Conservation (phyloP, 148 eudicot genomes). For the Chenopodium berlandieri region DNA sequence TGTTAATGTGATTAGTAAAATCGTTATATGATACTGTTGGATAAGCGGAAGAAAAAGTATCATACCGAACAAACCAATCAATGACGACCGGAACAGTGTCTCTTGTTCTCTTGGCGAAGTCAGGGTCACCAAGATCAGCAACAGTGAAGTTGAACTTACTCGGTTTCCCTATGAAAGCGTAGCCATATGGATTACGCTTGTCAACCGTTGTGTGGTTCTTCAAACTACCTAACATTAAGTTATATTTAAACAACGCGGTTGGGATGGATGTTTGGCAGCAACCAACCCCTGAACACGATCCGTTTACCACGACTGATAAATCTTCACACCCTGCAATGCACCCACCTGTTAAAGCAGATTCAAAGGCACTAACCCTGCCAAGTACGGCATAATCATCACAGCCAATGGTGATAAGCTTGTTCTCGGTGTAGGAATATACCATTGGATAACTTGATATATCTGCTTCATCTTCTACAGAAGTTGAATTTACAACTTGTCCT, state of each 20-base stretch:
- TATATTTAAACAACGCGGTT: slow-evolving; percentile 28
- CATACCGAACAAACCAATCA: slow-evolving; percentile 33
- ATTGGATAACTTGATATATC: neutral
- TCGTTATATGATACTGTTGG: too few relatives aligned
- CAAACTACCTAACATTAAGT: neutral
- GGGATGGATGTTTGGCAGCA: slow-evolving; percentile 54
- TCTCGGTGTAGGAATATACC: slow-evolving; percentile 28
- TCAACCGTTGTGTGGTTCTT: slow-evolving; percentile 28
- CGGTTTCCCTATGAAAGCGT: slow-evolving; percentile 44
- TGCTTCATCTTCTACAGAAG: too few relatives aligned
- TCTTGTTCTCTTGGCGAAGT: slow-evolving; percentile 5
- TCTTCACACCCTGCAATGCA: slow-evolving; percentile 37
- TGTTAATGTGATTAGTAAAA: slow-evolving; percentile 24
- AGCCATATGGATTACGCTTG: slow-evolving; percentile 43
- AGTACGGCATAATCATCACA: slow-evolving; percentile 31
- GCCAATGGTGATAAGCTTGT: slow-evolving; percentile 42
- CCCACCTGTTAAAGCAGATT: slow-evolving; percentile 14
- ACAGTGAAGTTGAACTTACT: slow-evolving; percentile 28
- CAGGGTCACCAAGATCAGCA: slow-evolving; percentile 26
- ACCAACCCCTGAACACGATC: slow-evolving; percentile 45
- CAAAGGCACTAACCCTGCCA: neutral
- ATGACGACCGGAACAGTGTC: slow-evolving; percentile 26
- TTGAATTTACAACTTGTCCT: neutral
- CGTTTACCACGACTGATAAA: slow-evolving; percentile 29
- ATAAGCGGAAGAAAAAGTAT: too few relatives aligned